Evolutionary conservation across 2,329 filamentous ascomycete species (phyloP), one percentile per base, ranked within the genome.

Genomic region (Neopestalotiopsis sp.): DNA sequence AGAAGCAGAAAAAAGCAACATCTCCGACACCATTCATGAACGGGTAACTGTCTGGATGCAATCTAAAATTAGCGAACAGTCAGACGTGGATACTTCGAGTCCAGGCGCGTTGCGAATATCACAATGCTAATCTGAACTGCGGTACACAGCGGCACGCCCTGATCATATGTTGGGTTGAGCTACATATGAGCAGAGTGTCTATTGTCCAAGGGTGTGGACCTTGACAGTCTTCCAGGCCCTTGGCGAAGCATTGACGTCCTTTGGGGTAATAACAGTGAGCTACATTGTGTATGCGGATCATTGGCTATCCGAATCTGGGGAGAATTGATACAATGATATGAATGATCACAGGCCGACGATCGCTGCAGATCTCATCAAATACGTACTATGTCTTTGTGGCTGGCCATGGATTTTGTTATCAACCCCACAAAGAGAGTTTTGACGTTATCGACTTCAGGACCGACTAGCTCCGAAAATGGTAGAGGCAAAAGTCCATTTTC

Each of bases 401-500:
- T 10, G 34, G 34, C n/a, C 45, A n/a, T 52, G 45, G 5, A 14
- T 52, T 20, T 52, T 52, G 38, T 14, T 64, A 28, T 64, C 61
- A 64, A 14, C 61, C 40, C 61, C 61, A 64, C 61, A 38, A 45
- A 64, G 40, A 64, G 40, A 32, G 61, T 52, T 52, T 52, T n/a
- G 45, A 61, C 59, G 38, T 49, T 34, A 34, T 64, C 61, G 38
- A 45, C 45, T 32, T 61, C 58, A 61, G 58, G 58, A 5, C 59
- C 13, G 24, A 40, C 61, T 49, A 45, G 28, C 61, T 49, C 57
- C 57, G 30, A 34, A 52, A 10, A 49, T 28, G 30, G 40, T 9
- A 42, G n/a, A 45, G 38, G 30, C 34, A 24, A 28, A 49, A 49
- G 14, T 49, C 61, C 24, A 28, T n/a, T 49, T 49, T 62, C 30